Percentiles rank a stretch among this genome's conserved stretches.
Evolutionary conservation across 2,329 filamentous ascomycete genomes (phyloP).

Genomic region (Fusarium solani-melongenae): DNA sequence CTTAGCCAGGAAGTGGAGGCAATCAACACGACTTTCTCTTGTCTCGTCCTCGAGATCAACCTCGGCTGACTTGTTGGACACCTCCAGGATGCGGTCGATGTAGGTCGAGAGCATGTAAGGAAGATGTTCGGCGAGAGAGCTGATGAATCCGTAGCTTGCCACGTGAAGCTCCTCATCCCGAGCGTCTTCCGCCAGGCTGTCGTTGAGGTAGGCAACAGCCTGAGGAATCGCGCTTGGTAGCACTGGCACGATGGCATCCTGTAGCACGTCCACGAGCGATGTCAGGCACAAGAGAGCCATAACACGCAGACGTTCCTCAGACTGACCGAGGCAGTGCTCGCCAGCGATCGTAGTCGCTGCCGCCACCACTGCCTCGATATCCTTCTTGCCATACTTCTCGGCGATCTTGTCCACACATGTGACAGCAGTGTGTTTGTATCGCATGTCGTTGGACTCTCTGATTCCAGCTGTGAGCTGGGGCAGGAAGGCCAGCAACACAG

Average conservation of each 20-base stretch:
- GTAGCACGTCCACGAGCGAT: conserved; percentile 88
- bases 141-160: conserved; percentile 83
- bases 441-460: conserved; percentile 75
- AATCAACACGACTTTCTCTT: conserved; percentile 73
- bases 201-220: conserved; percentile 76
- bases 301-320: conserved; percentile 77
- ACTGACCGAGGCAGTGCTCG: conserved; percentile 78
- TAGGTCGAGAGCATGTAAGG: conserved; percentile 90
- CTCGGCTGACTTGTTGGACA: conserved; percentile 78
- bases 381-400: conserved; percentile 95
- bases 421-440: conserved; percentile 86
- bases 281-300: conserved; percentile 91
- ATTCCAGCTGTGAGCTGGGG: conserved; percentile 83
- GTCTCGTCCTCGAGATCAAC: conserved; percentile 70
- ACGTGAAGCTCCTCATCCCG: conserved; percentile 77
- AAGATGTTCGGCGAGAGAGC: conserved; percentile 81
- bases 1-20: conserved; percentile 79
- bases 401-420: conserved; percentile 92
- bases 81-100: conserved; percentile 75
- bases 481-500: conserved; percentile 80
- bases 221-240: conserved; percentile 80
- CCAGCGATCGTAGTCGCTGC: conserved; percentile 83
- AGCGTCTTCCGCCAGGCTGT: conserved; percentile 65
- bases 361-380: conserved; percentile 78
- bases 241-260: conserved; percentile 86